These are phyloP conservation scores for Exophiala viscosa DNA, from an alignment of 2,329 filamentous ascomycete genomes.

Conservation along the genomic window DNA sequence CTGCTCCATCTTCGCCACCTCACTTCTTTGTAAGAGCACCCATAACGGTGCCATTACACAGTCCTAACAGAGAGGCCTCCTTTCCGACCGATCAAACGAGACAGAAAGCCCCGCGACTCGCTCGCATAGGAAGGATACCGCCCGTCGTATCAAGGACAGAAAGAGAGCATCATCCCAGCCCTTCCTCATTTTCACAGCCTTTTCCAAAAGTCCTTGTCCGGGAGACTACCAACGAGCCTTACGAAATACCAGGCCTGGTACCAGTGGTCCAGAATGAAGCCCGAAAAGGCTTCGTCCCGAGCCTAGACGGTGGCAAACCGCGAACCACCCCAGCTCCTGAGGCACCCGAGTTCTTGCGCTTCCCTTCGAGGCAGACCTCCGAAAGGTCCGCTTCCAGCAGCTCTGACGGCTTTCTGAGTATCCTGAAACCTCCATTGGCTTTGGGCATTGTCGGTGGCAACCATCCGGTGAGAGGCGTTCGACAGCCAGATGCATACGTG, in stretches of 20 bases:
- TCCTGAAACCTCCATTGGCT: constrained; percentile 30
- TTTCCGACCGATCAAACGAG: constrained; percentile 2
- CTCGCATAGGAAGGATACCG: constrained; percentile 81
- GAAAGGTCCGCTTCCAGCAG: constrained; percentile 63
- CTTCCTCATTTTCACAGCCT: constrained; percentile 80
- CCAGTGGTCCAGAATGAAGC: constrained; percentile 19
- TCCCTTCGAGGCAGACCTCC: constrained; percentile 70
- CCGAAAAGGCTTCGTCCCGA: constrained; percentile 28
- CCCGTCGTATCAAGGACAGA: constrained; percentile 67
- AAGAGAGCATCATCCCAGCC: constrained; percentile 62
- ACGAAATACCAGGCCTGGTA: constrained; percentile 1
- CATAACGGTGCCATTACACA: constrained; percentile 11
- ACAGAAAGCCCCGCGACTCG: constrained; percentile 24
- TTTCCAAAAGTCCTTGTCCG: constrained; percentile 55
- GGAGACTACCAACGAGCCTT: constrained; percentile 29
- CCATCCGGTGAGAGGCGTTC: background rate
- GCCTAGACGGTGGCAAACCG: constrained; percentile 30
- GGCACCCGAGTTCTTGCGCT: constrained; percentile 64
- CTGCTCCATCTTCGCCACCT: constrained; percentile 7
- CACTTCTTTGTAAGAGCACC: constrained; percentile 13
- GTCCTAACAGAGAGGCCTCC: constrained; percentile 3
- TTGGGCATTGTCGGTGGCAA: background rate
- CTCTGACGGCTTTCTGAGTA: constrained; percentile 58
- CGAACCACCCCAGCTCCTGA: constrained; percentile 32
- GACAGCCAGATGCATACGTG: background rate